Evolutionary conservation across 331 rosid genomes (phyloP).

Genomic region (Prunus yedoensis): DNA sequence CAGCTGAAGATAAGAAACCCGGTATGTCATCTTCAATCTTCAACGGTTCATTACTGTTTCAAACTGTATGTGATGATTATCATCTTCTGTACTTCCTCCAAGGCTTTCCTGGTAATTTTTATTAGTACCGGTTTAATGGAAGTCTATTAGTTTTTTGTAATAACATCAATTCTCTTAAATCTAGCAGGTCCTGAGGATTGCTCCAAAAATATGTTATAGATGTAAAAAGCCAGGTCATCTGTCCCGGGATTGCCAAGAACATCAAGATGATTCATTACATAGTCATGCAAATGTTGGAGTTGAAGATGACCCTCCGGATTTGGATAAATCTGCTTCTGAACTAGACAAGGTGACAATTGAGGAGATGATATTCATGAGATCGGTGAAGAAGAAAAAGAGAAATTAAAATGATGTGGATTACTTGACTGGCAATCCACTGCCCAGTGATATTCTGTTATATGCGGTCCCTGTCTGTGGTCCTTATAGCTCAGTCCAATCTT

Average conservation of each 20-base stretch:
- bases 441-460: constrained; percentile 81
- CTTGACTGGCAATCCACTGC: constrained; percentile 93
- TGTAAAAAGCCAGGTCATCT: constrained; percentile 94
- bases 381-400: constrained; percentile 95
- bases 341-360: constrained; percentile 81
- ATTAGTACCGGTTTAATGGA: background rate
- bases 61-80: background rate
- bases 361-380: constrained; percentile 96
- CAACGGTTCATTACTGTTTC: background rate
- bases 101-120: background rate
- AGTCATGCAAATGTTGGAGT: constrained; percentile 44
- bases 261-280: constrained; percentile 37
- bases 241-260: constrained; percentile 86
- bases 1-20: constrained; percentile 43
- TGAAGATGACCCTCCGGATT: constrained; percentile 38
- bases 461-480: constrained; percentile 96
- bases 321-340: constrained; percentile 36
- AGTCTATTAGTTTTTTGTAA: background rate
- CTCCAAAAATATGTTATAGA: constrained; percentile 85
- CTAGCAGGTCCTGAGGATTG: constrained; percentile 59
- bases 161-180: background rate
- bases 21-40: constrained; percentile 11
- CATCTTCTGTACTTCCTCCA: background rate
- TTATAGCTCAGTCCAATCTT: constrained; percentile 78
- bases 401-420: constrained; percentile 86